phyloP scores from a whole-genome alignment of 768 basidiomycete species.

The Asterophora parasitica region DNA sequence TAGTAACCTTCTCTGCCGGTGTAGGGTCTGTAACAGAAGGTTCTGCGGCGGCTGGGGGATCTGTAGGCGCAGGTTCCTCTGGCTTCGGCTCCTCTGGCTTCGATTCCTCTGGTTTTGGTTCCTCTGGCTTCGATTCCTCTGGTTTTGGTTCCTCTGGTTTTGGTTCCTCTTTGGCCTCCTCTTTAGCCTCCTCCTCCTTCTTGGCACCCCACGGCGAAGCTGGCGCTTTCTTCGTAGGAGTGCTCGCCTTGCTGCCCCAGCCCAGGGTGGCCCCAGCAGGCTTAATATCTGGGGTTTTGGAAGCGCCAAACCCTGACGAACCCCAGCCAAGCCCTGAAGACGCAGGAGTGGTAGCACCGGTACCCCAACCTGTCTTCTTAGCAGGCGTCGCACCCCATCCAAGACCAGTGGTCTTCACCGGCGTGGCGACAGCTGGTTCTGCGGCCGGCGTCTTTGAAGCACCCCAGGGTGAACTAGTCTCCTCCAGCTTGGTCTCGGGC shows the following conservation, averaged over 20 bases:
- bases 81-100: neutral
- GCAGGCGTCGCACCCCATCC: constrained; percentile 11
- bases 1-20: neutral
- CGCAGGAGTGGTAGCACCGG: constrained; percentile 1
- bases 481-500: constrained; percentile 3
- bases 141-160: neutral
- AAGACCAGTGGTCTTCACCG: constrained; percentile 3
- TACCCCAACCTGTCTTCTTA: constrained; percentile 12
- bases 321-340: constrained; percentile 9
- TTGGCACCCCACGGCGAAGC: constrained; percentile 12
- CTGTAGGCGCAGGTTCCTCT: neutral
- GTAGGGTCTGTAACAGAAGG: neutral
- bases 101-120: neutral
- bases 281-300: constrained; percentile 5
- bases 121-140: neutral
- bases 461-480: constrained; percentile 8
- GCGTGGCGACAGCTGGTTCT: neutral
- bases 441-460: constrained; percentile 6
- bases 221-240: constrained; percentile 9
- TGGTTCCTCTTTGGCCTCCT: neutral
- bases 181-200: neutral
- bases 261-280: constrained; percentile 4
- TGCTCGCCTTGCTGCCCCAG: constrained; percentile 11
- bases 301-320: constrained; percentile 4
- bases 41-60: neutral